Percentiles rank a stretch among this genome's conserved stretches.
Conservation (phyloP, 805 yeast species). For the Kodamaea hsintzibuensis region DNA sequence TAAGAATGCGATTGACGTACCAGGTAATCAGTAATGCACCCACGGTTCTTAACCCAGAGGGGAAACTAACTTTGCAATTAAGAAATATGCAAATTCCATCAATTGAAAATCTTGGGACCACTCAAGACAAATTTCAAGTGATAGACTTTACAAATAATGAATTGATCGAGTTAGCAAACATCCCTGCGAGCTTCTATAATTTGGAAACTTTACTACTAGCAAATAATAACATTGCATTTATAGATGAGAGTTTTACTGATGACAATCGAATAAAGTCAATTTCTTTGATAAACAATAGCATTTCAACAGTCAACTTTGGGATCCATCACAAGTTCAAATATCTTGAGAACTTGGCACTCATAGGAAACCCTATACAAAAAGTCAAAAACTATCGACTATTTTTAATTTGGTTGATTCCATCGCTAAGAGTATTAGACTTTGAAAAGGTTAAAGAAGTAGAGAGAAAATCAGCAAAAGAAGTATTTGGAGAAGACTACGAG, state of each 20-base stretch:
- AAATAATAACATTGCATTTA: conserved; percentile 54
- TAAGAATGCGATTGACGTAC: conserved; percentile 37
- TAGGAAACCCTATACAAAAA: conserved; percentile 58
- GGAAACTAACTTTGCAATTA: conserved; percentile 35
- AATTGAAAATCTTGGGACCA: conserved; percentile 37
- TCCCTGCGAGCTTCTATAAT: conserved; percentile 42
- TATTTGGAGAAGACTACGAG: conserved; percentile 37
- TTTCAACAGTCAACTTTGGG: conserved; percentile 46
- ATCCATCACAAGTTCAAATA: conserved; percentile 30
- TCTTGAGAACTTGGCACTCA: conserved; percentile 50
- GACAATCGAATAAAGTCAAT: conserved; percentile 47
- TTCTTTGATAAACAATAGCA: conserved; percentile 52
- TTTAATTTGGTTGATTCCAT: conserved; percentile 63
- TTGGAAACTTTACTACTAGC: conserved; percentile 59
- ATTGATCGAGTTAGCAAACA: conserved; percentile 52
- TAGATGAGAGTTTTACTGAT: conserved; percentile 36
- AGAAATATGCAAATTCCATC: conserved; percentile 33
- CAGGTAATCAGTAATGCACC: conserved; percentile 32
- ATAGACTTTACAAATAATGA: conserved; percentile 80
- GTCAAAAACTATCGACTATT: conserved; percentile 57
- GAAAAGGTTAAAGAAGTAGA: conserved; percentile 59
- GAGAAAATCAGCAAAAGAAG: conserved; percentile 42
- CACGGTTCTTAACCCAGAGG: conserved; percentile 34
- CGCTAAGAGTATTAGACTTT: conserved; percentile 66
- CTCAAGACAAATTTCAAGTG: conserved; percentile 42